Evolutionary conservation across 208 protist species (phyloP), one percentile per base, ranked within the genome.

Genomic region (Jaenimonas drosophilae): DNA sequence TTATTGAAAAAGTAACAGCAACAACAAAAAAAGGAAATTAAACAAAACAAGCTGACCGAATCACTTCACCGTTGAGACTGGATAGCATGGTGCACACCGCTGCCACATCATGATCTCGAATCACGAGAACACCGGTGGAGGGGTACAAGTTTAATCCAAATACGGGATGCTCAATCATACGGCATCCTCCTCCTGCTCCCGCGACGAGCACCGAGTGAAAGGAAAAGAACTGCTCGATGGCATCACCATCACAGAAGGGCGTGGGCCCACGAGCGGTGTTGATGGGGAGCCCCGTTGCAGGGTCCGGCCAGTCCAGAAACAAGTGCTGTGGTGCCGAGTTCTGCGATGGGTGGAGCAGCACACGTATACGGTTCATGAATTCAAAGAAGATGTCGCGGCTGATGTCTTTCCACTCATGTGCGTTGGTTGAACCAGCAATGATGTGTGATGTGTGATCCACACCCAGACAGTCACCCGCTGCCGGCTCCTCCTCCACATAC

Each of bases 221-320:
- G 1, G 54, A 47, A 32, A 79, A 72, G 28, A 75, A 68, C 27
- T 71, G 60, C 39, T 75, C 62, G 21, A 75, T 61, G 1, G 51
- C 49, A 39, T 74, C 71, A 4, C 52, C 24, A 37, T 79, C 71
- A 21, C 30, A 49, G 43, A 73, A 66, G 32, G 33, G 66, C 12
- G 56, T 57, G 3, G 50, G 11, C 0, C 71, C 71, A 9, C 66
- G 52, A 3, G 28, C 39, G 2, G 54, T 60, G 40, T 36, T 16
- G 32, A 75, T 53, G 5, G 71, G 64, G 19, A 79, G 47, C 3
- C 71, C 71, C 9, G 71, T 70, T 5, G 65, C 71, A 14, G 71
- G 71, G 30, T 79, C 71, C 0, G 59, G 49, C 57, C 71, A 72
- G 49, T 79, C 71, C 33, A 79, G 42, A 20, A 66, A 79, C 20